phyloP scores from a whole-genome alignment of 2,329 filamentous ascomycete species.

The Colletotrichum graminicola region DNA sequence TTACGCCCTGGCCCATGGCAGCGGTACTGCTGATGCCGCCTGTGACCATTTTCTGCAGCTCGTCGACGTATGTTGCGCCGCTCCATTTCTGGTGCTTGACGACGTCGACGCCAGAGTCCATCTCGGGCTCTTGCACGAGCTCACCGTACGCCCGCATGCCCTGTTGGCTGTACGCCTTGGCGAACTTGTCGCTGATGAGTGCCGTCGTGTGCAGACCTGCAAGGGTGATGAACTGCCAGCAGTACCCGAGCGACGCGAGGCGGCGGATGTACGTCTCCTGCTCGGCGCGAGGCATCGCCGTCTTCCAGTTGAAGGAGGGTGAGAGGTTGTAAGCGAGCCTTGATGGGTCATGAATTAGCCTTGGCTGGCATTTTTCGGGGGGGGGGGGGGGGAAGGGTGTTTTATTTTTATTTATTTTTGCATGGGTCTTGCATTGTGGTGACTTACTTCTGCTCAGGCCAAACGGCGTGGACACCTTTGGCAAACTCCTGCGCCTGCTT shows the following conservation, averaged over 20 bases:
- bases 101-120: conserved; percentile 89
- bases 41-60: conserved; percentile 95
- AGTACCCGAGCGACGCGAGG: conserved; percentile 89
- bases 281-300: conserved; percentile 89
- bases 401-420: no score
- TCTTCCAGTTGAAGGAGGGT: conserved; percentile 99
- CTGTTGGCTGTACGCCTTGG: conserved; percentile 80
- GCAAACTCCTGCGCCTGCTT: conserved; percentile 94
- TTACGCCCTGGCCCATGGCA: conserved; percentile 98
- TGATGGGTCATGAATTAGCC: conserved; percentile 16
- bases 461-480: conserved; percentile 90
- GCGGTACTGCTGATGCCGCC: conserved; percentile 92
- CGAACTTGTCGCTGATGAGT: conserved; percentile 90
- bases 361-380: neutral
- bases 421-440: neutral
- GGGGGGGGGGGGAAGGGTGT: no score
- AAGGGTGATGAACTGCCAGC: conserved; percentile 99
- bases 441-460: conserved; percentile 93
- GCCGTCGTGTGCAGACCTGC: conserved; percentile 96
- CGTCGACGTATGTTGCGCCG: conserved; percentile 94
- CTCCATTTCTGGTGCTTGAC: conserved; percentile 99
- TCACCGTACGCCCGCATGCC: conserved; percentile 98
- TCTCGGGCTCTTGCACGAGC: conserved; percentile 97
- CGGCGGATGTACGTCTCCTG: conserved; percentile 98
- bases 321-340: conserved; percentile 98